A percentile compares a stretch with the other conserved stretches of the same genome.
Conservation (phyloP, 1,284 basidiomycete species). For the Cerrena zonata region DNA sequence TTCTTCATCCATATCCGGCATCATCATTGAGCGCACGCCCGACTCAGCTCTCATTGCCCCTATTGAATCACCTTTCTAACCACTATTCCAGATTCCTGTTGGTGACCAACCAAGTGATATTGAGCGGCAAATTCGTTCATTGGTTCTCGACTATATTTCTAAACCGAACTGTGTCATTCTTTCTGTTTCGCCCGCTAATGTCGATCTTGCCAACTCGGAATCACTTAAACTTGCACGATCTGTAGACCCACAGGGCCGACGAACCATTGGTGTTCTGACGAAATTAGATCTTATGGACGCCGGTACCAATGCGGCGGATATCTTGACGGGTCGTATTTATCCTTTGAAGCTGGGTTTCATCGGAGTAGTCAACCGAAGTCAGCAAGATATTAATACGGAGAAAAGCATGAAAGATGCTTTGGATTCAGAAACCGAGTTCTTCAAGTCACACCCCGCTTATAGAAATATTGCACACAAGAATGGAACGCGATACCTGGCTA, state of each 20-base stretch:
- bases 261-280: conserved; percentile 93
- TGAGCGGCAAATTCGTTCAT: conserved; percentile 89
- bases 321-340: conserved; percentile 93
- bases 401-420: conserved; percentile 84
- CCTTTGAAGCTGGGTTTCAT: conserved; percentile 97
- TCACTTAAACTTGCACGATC: conserved; percentile 92
- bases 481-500: conserved; percentile 91
- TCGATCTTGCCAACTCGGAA: conserved; percentile 97
- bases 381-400: conserved; percentile 93
- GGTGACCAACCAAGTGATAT: conserved; percentile 92
- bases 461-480: conserved; percentile 96
- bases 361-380: conserved; percentile 93
- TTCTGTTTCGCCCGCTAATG: conserved; percentile 93
- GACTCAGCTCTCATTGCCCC: no score
- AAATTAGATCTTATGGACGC: conserved; percentile 99
- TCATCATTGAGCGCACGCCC: no score
- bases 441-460: conserved; percentile 85
- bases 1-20: no score
- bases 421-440: conserved; percentile 87
- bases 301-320: conserved; percentile 93
- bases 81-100: conserved; percentile 66
- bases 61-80: not conserved
- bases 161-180: conserved; percentile 97
- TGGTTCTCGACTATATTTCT: conserved; percentile 91
- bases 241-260: conserved; percentile 90